Evolutionary conservation across 1,284 basidiomycete species (phyloP).

Genomic region (Sparassis latifolia): DNA sequence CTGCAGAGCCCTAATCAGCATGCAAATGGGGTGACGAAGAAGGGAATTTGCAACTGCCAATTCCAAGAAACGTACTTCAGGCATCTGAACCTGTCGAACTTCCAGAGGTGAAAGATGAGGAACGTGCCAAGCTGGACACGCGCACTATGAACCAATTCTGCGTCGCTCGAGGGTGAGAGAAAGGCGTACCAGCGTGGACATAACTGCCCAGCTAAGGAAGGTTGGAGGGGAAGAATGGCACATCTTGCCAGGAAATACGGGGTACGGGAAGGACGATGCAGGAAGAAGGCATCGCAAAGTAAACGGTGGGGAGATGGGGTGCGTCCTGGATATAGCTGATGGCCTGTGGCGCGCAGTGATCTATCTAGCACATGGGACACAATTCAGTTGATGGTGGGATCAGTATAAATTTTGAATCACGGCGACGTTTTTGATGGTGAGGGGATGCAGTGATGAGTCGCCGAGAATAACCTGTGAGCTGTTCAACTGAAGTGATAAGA

Average conservation of each 20-base stretch:
- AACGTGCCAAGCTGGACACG: conserved; percentile 48
- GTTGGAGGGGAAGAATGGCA: conserved; percentile 56
- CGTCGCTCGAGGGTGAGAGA: not conserved
- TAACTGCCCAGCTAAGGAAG: conserved; percentile 55
- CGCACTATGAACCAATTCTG: not conserved
- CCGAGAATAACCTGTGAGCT: too few species aligned
- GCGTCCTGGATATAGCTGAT: too few species aligned
- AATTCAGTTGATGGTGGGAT: too few species aligned
- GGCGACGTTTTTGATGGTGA: too few species aligned
- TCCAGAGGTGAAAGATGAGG: conserved; percentile 68
- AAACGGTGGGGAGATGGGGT: too few species aligned
- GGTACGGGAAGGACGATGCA: not conserved
- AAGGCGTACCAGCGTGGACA: conserved; percentile 41
- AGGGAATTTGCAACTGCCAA: not conserved
- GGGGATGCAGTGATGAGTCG: too few species aligned
- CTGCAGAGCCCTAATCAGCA: conserved; percentile 26
- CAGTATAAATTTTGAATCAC: too few species aligned
- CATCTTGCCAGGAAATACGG: conserved; percentile 33
- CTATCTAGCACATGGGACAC: too few species aligned
- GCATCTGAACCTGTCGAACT: conserved; percentile 71
- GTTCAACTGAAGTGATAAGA: too few species aligned
- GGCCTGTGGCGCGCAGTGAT: too few species aligned
- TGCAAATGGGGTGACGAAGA: too few species aligned
- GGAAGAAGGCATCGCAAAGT: too few species aligned
- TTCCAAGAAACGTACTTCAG: conserved; percentile 39